Evolutionary conservation across 2,329 filamentous ascomycete species (phyloP).

Genomic region (Kalmusia sp.): DNA sequence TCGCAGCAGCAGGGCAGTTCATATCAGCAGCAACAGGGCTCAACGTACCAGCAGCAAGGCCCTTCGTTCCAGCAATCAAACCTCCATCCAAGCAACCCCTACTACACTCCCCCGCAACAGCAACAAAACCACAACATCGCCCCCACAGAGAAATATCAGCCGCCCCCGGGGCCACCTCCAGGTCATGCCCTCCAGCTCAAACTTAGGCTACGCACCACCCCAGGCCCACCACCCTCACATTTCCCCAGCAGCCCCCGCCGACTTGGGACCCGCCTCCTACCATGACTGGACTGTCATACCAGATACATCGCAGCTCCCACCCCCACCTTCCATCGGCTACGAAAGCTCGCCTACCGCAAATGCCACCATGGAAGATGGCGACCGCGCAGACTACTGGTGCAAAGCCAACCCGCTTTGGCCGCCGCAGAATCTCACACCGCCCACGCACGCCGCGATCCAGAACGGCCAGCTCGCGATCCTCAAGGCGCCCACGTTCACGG

Average conservation of each 20-base stretch:
- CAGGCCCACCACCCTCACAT: slow-evolving; percentile 31
- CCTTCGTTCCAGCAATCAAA: slow-evolving; percentile 27
- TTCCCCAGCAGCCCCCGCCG: slow-evolving; percentile 41
- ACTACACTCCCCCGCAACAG: slow-evolving; percentile 22
- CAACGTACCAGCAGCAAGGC: slow-evolving; percentile 17
- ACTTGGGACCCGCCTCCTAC: slow-evolving; percentile 60
- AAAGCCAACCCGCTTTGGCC: slow-evolving; percentile 62
- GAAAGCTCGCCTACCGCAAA: slow-evolving; percentile 74
- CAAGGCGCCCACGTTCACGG: slow-evolving; percentile 37
- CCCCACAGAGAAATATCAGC: slow-evolving; percentile 35
- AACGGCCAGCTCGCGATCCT: slow-evolving; percentile 57
- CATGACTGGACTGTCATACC: slow-evolving; percentile 79
- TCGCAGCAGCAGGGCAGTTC: not conserved
- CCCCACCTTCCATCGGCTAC: slow-evolving; percentile 72
- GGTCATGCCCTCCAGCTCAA: slow-evolving; percentile 13
- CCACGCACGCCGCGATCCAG: slow-evolving; percentile 57
- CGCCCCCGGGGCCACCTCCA: slow-evolving; percentile 39
- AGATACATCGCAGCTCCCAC: slow-evolving; percentile 75
- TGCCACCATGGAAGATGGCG: slow-evolving; percentile 68
- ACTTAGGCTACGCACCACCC: slow-evolving; percentile 30
- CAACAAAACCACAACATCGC: slow-evolving; percentile 21
- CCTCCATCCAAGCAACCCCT: slow-evolving; percentile 33
- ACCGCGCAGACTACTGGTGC: slow-evolving; percentile 73
- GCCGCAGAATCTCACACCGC: slow-evolving; percentile 59
- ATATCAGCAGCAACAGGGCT: slow-evolving; percentile 11